These are phyloP conservation scores for Teunomyces cretensis DNA, from an alignment of 805 yeast species.

Conservation along the genomic window DNA sequence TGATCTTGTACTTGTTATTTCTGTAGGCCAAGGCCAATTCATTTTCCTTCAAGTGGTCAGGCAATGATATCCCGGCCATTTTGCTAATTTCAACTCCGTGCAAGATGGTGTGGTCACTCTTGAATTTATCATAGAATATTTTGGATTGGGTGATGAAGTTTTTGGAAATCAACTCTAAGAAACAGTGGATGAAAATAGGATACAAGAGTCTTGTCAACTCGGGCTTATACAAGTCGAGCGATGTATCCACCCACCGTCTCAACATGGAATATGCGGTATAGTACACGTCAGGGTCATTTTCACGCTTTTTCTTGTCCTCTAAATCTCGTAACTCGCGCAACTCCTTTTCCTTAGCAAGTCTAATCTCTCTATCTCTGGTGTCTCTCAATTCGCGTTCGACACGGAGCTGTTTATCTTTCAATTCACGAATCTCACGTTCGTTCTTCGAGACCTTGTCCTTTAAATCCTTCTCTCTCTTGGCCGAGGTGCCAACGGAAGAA, in stretches of 20 bases:
- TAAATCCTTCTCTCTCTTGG: constrained; percentile 25
- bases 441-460: constrained; percentile 24
- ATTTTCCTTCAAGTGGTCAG: constrained; percentile 81
- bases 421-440: constrained; percentile 36
- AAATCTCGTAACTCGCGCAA: constrained; percentile 37
- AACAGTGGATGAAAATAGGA: constrained; percentile 92
- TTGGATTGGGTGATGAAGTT: constrained; percentile 62
- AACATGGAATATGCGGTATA: constrained; percentile 78
- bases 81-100: constrained; percentile 78
- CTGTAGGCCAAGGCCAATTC: constrained; percentile 75
- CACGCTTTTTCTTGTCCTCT: constrained; percentile 45
- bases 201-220: constrained; percentile 81
- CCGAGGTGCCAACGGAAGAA: constrained; percentile 9
- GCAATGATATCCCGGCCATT: constrained; percentile 70
- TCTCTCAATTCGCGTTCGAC: constrained; percentile 41
- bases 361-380: constrained; percentile 36
- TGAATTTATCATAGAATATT: constrained; percentile 70
- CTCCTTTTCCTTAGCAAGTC: constrained; percentile 40
- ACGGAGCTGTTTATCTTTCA: constrained; percentile 31
- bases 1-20: constrained; percentile 68
- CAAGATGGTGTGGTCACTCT: constrained; percentile 66
- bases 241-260: constrained; percentile 85
- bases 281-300: constrained; percentile 68
- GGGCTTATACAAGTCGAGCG: constrained; percentile 87
- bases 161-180: constrained; percentile 72